Evolutionary conservation across 2,329 filamentous ascomycete genomes (phyloP).

Genomic region (Cytospora piceae): DNA sequence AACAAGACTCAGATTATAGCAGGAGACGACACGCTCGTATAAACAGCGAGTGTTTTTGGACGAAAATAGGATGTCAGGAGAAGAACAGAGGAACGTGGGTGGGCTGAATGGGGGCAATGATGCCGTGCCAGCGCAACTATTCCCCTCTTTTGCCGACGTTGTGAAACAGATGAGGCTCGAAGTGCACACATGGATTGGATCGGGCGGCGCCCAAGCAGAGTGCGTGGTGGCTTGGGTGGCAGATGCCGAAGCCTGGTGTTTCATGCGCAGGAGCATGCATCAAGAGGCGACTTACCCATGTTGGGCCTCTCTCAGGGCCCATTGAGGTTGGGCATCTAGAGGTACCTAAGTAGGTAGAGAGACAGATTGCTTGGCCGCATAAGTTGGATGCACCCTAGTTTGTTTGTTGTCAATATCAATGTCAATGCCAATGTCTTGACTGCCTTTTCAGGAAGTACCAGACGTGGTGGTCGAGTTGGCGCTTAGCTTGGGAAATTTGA

Average conservation of each 20-base stretch:
- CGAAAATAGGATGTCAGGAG: constrained; percentile 11
- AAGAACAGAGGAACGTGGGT: constrained; percentile 13
- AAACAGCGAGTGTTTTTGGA: neutral
- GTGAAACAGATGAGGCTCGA: constrained; percentile 31
- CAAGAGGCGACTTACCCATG: constrained; percentile 28
- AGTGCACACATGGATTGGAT: constrained; percentile 22
- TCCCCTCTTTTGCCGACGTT: constrained; percentile 29
- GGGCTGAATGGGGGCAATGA: constrained; percentile 13
- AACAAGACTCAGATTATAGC: neutral
- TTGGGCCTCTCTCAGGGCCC: constrained; percentile 23
- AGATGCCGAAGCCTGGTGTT: constrained; percentile 26
- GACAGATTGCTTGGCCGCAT: neutral
- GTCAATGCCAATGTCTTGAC: neutral
- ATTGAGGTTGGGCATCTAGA: constrained; percentile 13
- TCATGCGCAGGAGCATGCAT: constrained; percentile 26
- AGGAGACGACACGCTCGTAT: neutral
- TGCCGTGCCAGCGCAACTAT: constrained; percentile 13
- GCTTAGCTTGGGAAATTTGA: neutral
- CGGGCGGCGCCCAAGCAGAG: constrained; percentile 18
- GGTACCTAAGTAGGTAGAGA: neutral
- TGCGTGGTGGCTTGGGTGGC: constrained; percentile 5
- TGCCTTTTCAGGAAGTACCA: neutral
- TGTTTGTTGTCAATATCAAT: neutral
- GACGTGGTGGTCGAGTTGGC: neutral
- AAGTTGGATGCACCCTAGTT: neutral